phyloP scores from a whole-genome alignment of 129 eudicot species.

The Silybum marianum region DNA sequence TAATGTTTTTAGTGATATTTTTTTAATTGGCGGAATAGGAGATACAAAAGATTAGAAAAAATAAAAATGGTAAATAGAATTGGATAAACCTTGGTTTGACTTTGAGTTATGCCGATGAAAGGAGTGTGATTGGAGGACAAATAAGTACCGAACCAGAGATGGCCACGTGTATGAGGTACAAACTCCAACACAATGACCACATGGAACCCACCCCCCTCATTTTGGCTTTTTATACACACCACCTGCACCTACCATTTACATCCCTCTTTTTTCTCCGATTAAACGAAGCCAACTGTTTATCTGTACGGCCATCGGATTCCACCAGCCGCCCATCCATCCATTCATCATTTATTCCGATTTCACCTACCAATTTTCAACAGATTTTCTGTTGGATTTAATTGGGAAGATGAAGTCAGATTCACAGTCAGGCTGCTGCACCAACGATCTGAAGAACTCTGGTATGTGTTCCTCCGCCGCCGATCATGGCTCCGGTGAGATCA shows the following conservation, averaged over 20 bases:
- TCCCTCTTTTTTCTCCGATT: constrained; percentile 3
- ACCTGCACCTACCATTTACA: constrained; percentile 9
- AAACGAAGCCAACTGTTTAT: constrained; percentile 22
- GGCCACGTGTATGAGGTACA: constrained; percentile 36
- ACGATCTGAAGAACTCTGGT: constrained; percentile 19
- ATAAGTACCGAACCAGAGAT: constrained; percentile 32
- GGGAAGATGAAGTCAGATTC: constrained; percentile 29
- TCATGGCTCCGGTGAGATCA: constrained; percentile 57
- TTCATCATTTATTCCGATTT: constrained; percentile 20
- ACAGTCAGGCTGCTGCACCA: constrained; percentile 23
- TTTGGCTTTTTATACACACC: constrained; percentile 37
- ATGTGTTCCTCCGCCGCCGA: constrained; percentile 17
- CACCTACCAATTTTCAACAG: neutral
- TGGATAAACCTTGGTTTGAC: constrained; percentile 32
- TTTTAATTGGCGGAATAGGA: no score
- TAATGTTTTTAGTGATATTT: no score
- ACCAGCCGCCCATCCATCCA: constrained; percentile 9
- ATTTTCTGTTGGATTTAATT: neutral
- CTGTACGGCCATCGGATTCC: constrained; percentile 33
- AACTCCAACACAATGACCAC: constrained; percentile 33
- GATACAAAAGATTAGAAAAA: no score
- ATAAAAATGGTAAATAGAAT: neutral
- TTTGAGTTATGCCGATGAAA: constrained; percentile 24
- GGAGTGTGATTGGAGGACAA: constrained; percentile 14
- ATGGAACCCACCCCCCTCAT: constrained; percentile 40